phyloP scores from a whole-genome alignment of 306 rosid genomes.

The Benincasa hispida region DNA sequence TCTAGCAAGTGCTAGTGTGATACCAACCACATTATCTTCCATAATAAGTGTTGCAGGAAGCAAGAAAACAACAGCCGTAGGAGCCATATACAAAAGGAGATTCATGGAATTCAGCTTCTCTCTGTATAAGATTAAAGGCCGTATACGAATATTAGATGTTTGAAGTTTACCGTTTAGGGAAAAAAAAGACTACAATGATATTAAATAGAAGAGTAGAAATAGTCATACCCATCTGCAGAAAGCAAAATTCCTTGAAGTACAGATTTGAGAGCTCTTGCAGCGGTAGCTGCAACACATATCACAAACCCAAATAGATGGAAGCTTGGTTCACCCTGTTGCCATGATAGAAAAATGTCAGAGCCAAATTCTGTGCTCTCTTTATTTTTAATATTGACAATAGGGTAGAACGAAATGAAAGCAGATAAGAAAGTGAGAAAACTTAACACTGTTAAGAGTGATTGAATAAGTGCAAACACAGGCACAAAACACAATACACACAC shows the following conservation, averaged over 20 bases:
- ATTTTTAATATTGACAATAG: not conserved
- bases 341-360: not conserved
- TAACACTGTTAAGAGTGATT: not conserved
- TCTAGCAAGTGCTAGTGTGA: constrained; percentile 15
- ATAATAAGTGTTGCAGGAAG: constrained; percentile 17
- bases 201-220: not conserved
- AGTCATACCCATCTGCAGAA: constrained; percentile 13
- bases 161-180: not conserved
- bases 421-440: not conserved
- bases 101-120: constrained; percentile 19
- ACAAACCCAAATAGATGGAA: constrained; percentile 16
- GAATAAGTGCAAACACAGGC: not conserved
- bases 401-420: not conserved
- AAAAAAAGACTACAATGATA: not conserved
- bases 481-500: not conserved
- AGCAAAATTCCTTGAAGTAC: constrained; percentile 17
- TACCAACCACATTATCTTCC: constrained; percentile 16
- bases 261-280: constrained; percentile 16
- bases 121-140: constrained; percentile 5
- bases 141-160: not conserved
- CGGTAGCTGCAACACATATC: constrained; percentile 14
- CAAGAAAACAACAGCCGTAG: constrained; percentile 15
- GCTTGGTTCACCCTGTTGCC: constrained; percentile 16
- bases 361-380: not conserved
- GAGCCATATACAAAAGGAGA: constrained; percentile 19